These are phyloP conservation scores for Saccharomycopsis schoenii DNA, from an alignment of 805 yeast species.

Conservation along the genomic window DNA sequence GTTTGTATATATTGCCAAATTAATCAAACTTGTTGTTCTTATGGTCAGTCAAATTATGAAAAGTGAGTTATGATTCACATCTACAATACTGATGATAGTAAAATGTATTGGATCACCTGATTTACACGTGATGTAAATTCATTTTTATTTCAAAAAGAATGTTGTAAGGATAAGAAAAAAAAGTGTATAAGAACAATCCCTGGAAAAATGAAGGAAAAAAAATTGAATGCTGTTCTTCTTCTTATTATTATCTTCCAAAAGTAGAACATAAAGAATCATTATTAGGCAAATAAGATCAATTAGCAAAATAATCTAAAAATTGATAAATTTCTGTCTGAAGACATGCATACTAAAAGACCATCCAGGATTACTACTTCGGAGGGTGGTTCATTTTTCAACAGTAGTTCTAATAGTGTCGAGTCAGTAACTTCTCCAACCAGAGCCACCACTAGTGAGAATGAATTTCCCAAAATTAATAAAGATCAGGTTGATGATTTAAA, in stretches of 20 bases:
- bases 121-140: background rate
- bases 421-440: background rate
- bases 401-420: background rate
- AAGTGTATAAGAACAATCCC: background rate
- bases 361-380: conserved; percentile 2
- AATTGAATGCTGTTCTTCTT: background rate
- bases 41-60: too few relatives aligned
- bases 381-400: conserved; percentile 5
- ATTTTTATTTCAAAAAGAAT: too few relatives aligned
- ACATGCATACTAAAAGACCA: conserved; percentile 1
- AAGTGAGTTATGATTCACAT: too few relatives aligned
- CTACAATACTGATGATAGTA: too few relatives aligned
- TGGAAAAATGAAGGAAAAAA: background rate
- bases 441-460: background rate
- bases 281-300: too few relatives aligned
- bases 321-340: background rate
- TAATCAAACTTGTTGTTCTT: too few relatives aligned
- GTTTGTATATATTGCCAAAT: background rate
- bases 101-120: background rate
- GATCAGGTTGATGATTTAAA: background rate
- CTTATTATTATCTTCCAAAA: background rate
- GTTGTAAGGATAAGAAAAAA: background rate
- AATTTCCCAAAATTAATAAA: background rate
- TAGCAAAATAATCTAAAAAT: too few relatives aligned
- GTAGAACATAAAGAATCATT: background rate